A percentile compares a stretch with the other conserved stretches of the same genome.
phyloP scores from a whole-genome alignment of 306 rosid species.

The Vicia sativa region DNA sequence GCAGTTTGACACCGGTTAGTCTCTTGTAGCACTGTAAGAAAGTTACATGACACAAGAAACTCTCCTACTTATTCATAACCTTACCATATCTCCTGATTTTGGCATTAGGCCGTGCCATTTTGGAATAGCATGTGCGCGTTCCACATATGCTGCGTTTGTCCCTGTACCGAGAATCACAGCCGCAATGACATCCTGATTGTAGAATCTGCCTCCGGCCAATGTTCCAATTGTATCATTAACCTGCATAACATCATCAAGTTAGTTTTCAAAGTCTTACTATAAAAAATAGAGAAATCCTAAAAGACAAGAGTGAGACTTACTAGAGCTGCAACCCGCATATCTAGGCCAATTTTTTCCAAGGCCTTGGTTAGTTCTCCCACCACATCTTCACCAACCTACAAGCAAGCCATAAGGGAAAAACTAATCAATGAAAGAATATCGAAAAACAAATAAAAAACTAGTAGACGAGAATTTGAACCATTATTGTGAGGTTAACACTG shows the following conservation, averaged over 20 bases:
- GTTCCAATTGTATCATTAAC: conserved; percentile 96
- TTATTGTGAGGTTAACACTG: conserved; percentile 12
- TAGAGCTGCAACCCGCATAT: conserved; percentile 87
- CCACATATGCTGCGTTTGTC: conserved; percentile 94
- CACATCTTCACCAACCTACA: conserved; percentile 87
- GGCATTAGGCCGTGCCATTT: conserved; percentile 94
- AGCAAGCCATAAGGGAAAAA: conserved; percentile 18
- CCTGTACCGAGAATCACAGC: conserved; percentile 96
- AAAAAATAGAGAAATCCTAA: conserved; percentile 25
- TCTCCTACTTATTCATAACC: conserved; percentile 16
- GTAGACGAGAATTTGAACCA: conserved; percentile 8
- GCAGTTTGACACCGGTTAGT: conserved; percentile 24
- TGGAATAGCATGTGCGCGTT: conserved; percentile 87
- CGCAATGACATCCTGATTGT: conserved; percentile 75
- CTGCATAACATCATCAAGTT: conserved; percentile 52
- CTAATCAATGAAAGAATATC: conserved; percentile 11
- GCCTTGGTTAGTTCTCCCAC: conserved; percentile 78
- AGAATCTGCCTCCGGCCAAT: conserved; percentile 88
- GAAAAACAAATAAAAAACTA: conserved; percentile 7
- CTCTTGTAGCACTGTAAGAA: conserved; percentile 13
- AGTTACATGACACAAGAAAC: not conserved
- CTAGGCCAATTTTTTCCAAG: conserved; percentile 77
- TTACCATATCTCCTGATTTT: conserved; percentile 90
- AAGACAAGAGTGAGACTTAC: conserved; percentile 49
- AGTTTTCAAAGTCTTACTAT: conserved; percentile 23